A percentile compares a stretch with the other conserved stretches of the same genome.
These are phyloP conservation scores for Rhizoclosmatium sp. DNA, from an alignment of 192 early-diverging fungal species.

Conservation along the genomic window DNA sequence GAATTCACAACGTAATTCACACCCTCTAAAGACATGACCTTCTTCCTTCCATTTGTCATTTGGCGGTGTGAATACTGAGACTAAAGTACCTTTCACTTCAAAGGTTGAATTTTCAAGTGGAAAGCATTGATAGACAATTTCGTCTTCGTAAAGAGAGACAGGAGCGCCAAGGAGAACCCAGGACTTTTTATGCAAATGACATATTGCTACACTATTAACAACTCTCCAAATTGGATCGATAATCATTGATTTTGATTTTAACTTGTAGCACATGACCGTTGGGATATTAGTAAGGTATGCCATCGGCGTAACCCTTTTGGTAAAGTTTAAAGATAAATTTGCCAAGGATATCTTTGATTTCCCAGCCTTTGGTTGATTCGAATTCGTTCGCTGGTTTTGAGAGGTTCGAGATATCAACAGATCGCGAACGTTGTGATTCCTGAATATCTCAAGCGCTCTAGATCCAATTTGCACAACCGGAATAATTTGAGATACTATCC, in stretches of 20 bases:
- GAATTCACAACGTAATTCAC: slow-evolving; percentile 69
- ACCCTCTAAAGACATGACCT: slow-evolving; percentile 53
- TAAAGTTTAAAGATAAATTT: background rate
- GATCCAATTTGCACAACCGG: slow-evolving; percentile 86
- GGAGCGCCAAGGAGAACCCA: background rate
- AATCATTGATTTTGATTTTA: background rate
- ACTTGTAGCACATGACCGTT: background rate
- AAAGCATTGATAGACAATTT: background rate
- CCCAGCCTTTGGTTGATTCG: background rate
- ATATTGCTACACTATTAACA: background rate
- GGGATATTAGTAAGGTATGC: background rate
- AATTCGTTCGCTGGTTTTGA: background rate
- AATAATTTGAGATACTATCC: slow-evolving; percentile 75
- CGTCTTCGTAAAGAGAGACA: background rate
- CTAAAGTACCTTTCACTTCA: no score
- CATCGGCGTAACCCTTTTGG: background rate
- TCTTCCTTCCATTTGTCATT: background rate
- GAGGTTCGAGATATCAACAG: slow-evolving; percentile 54
- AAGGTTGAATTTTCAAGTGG: no score
- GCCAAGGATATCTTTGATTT: background rate
- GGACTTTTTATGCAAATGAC: background rate
- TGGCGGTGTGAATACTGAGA: background rate
- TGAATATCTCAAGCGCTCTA: slow-evolving; percentile 83
- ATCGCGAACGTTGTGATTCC: slow-evolving; percentile 76
- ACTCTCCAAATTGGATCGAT: background rate